Evolutionary conservation across 768 basidiomycete genomes (phyloP).

Genomic region (Kondoa malvinella): DNA sequence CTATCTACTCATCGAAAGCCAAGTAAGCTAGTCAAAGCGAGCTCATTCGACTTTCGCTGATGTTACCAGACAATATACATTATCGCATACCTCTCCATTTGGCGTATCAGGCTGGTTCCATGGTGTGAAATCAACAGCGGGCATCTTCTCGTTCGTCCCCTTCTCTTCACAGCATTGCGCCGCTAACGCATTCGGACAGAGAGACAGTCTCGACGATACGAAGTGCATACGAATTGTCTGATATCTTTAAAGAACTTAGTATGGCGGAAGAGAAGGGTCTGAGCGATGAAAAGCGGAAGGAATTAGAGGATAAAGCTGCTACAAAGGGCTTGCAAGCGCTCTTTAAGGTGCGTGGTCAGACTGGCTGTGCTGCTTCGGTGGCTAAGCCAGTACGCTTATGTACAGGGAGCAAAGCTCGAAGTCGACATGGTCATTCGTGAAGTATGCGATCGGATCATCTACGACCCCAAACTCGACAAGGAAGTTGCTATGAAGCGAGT

Average conservation of each 20-base stretch:
- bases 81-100: constrained; percentile 49
- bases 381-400: neutral
- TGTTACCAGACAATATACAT: constrained; percentile 50
- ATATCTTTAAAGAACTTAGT: constrained; percentile 78
- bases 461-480: constrained; percentile 9
- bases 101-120: constrained; percentile 88
- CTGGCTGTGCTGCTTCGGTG: neutral
- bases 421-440: constrained; percentile 76
- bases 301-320: constrained; percentile 76
- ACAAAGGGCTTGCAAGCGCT: constrained; percentile 73
- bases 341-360: constrained; percentile 48
- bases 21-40: constrained; percentile 16
- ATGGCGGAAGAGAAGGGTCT: constrained; percentile 73
- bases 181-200: neutral
- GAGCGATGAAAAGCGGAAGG: constrained; percentile 56
- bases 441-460: constrained; percentile 62
- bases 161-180: neutral
- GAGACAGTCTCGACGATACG: constrained; percentile 25
- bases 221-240: constrained; percentile 64
- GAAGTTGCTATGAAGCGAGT: constrained; percentile 47
- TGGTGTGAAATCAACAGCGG: constrained; percentile 78
- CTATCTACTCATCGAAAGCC: constrained; percentile 58
- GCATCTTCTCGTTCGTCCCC: constrained; percentile 59
- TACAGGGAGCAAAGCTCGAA: constrained; percentile 72
- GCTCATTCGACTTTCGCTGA: constrained; percentile 28